Base-by-base conservation (phyloP, 2,329 filamentous ascomycete genomes). In the Claviceps fusiformis region DNA sequence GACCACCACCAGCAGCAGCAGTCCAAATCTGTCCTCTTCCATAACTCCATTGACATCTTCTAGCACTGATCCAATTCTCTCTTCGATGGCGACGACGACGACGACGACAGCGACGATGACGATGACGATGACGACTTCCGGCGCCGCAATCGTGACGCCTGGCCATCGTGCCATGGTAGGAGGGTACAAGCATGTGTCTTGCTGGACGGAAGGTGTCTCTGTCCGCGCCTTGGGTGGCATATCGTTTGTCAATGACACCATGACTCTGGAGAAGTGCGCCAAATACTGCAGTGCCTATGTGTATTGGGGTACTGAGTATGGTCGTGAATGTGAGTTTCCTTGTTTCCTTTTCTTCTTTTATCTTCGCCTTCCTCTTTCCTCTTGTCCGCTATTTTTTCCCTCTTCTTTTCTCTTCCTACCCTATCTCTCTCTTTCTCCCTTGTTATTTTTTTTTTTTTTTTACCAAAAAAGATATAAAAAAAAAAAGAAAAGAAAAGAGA, bases 251-350 rank as follows among this genome's bases (percentile, higher is more conserved):
- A 72, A 75, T 58, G 73, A 78, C 44, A 65, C 66, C 27, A 78
- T 78, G 75, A 78, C 75, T 2, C 64, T 77, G 10, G 74, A 77
- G 55, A 68, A 64, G 46, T 79, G 76, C 62, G 69, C 71, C 66
- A 58, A 59, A 2, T 75, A 72, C 63, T 79, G 75, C 66, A 70
- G 68, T 2, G 68, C 66, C 1, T 78, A 71, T 61, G 65, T 68
- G 49, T 77, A 74, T 59, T 79, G 72, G 67, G 77, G 72, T 3
- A 73, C 75, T 6, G 76, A 80, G 60, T 79, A 75, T 57, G 74
- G 75, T 10, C 68, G 73, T 33, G 76, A 79, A 63, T 78, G 75
- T 71, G 56, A 67, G 68, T 64, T 41, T 13, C 10, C 10, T 6
- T 43, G 49, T 13, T 43, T 11, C 37, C 3, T 13, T 17, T 43